phyloP scores from a whole-genome alignment of 345 rosid genomes.

The Murraya paniculata region DNA sequence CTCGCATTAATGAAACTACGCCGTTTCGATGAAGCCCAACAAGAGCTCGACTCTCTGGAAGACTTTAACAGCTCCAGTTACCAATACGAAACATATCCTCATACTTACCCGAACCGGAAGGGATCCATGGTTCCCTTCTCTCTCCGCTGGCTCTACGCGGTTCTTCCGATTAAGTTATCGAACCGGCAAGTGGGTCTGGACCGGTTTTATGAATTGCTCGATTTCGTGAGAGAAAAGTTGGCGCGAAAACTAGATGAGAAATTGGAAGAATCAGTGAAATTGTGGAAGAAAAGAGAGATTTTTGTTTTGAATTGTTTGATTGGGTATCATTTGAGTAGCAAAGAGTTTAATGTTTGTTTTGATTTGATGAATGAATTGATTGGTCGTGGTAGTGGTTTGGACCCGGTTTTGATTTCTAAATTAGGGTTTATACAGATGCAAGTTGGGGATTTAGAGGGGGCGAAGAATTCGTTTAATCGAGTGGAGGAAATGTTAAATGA shows the following conservation, averaged over 20 bases:
- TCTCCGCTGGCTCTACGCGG: slow-evolving; percentile 77
- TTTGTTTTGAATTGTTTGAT: slow-evolving; percentile 64
- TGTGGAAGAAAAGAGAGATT: slow-evolving; percentile 70
- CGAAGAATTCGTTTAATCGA: slow-evolving; percentile 48
- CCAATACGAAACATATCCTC: slow-evolving; percentile 72
- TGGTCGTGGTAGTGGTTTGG: slow-evolving; percentile 35
- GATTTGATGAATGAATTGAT: slow-evolving; percentile 58
- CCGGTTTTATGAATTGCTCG: slow-evolving; percentile 68
- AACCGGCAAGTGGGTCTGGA: slow-evolving; percentile 69
- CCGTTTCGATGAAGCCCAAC: slow-evolving; percentile 69
- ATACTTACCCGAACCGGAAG: slow-evolving; percentile 52
- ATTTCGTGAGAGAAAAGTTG: slow-evolving; percentile 48
- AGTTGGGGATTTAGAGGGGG: slow-evolving; percentile 83
- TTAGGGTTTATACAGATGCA: slow-evolving; percentile 91
- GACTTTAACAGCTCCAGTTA: slow-evolving; percentile 72
- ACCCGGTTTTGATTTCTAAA: slow-evolving; percentile 66
- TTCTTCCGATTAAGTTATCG: slow-evolving; percentile 61
- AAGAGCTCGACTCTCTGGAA: slow-evolving; percentile 77
- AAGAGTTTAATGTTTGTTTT: slow-evolving; percentile 69
- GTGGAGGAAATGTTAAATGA: slow-evolving; percentile 54
- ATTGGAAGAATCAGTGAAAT: slow-evolving; percentile 32
- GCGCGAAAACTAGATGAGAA: slow-evolving; percentile 31
- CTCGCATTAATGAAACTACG: slow-evolving; percentile 84
- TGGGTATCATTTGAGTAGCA: slow-evolving; percentile 64
- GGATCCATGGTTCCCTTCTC: slow-evolving; percentile 97